Base-by-base conservation (phyloP, 805 yeast species). In the Phaffomyces thermotolerans region DNA sequence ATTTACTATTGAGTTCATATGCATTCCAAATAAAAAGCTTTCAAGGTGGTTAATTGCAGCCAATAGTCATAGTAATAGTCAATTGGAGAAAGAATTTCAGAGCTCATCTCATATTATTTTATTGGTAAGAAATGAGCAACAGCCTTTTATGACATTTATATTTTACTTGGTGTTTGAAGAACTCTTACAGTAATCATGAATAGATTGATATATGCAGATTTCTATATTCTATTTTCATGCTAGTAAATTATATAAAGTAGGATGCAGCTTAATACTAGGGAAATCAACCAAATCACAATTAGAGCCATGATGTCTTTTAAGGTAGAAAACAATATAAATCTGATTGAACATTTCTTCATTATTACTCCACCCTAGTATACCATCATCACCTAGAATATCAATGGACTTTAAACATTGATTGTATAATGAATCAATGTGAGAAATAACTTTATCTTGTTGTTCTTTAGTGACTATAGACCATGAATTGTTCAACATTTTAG, bases 401-500 rank as follows among this genome's bases (percentile, higher is more conserved):
- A 45, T 18, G 20, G 37, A 37, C 12, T 14, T 3, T 18, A 39
- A 13, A 3, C 35, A 20, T 8, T 34, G 17, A 5, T 3, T 6
- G 25, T 30, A 41, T 8, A 36, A 29, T 9, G 30, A 15, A 14
- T 36, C 30, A 15, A 45, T 38, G 18, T 42, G 47, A 1, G 27
- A 3, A n/a, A 17, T 14, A 12, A 40, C 34, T n/a, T 5, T 5
- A 10, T 18, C 17, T 25, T 35, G 25, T 8, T 36, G 32, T 12
- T 34, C 32, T 18, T 32, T 6, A 13, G 34, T n/a, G 9, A 50
- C 8, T 6, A 27, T n/a, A 1, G 20, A 25, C 49, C 43, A 43
- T 4, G 47, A 30, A 14, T 45, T 41, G 15, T 36, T 47, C 37
- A 64, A 34, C 50, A 64, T 52, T 6, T 41, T 31, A 7, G 53